Conservation (phyloP, 148 eudicot species). For the Drosera capensis region DNA sequence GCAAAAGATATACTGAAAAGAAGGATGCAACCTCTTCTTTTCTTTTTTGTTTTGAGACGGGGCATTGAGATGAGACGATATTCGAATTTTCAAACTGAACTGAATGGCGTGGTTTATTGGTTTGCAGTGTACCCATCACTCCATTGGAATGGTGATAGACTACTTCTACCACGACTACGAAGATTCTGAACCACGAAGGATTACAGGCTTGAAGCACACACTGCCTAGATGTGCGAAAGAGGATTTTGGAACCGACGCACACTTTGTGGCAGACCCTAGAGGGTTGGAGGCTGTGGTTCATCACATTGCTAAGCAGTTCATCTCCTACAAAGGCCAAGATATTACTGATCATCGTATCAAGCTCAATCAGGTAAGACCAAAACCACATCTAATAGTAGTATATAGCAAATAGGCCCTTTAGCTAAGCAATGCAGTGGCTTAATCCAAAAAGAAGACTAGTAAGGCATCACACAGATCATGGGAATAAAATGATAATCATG, state of each 20-base stretch:
- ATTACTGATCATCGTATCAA: conserved; percentile 9
- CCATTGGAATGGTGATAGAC: conserved; percentile 8
- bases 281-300: conserved; percentile 10
- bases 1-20: not conserved
- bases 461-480: too few relatives aligned
- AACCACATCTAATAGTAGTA: not conserved
- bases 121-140: conserved; percentile 7
- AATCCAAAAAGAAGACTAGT: too few relatives aligned
- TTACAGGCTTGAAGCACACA: conserved; percentile 12
- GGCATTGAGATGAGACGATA: too few relatives aligned
- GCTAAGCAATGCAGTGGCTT: not conserved
- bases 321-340: conserved; percentile 2
- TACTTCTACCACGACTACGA: conserved; percentile 11
- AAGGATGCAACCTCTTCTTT: not conserved
- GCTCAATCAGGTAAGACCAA: conserved; percentile 8
- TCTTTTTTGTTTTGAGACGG: too few relatives aligned
- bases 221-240: conserved; percentile 9
- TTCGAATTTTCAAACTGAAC: too few relatives aligned
- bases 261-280: conserved; percentile 11
- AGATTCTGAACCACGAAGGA: conserved; percentile 7
- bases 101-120: too few relatives aligned
- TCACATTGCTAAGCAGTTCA: conserved; percentile 11
- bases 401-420: not conserved
- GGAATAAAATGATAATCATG: too few relatives aligned
- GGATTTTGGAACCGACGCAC: too few relatives aligned